Conservation (phyloP, 2,329 filamentous ascomycete genomes). For the Bimuria novae-zelandiae region DNA sequence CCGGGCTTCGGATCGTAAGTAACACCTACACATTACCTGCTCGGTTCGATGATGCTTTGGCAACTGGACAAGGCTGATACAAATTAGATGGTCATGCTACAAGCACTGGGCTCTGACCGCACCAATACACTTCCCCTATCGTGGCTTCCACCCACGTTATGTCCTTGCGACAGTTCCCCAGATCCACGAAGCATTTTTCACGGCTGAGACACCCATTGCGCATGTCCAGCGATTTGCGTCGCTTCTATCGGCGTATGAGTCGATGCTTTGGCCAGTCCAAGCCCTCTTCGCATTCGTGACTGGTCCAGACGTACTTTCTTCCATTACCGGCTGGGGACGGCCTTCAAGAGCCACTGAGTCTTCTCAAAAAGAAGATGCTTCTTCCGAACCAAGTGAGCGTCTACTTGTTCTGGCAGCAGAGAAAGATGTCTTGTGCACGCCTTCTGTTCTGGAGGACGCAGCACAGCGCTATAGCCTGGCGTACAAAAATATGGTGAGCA, state of each 20-base stretch:
- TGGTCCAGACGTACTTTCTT: slow-evolving; percentile 47
- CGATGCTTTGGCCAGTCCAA: slow-evolving; percentile 57
- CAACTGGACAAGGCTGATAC: not conserved
- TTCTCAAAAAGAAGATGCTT: not conserved
- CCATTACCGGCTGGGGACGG: slow-evolving; percentile 44
- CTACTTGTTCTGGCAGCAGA: slow-evolving; percentile 33
- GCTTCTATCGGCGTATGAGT: slow-evolving; percentile 56
- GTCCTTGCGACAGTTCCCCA: slow-evolving; percentile 58
- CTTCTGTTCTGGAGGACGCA: slow-evolving; percentile 39
- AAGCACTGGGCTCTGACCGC: slow-evolving; percentile 30
- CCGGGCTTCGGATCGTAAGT: slow-evolving; percentile 57
- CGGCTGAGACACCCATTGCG: slow-evolving; percentile 46
- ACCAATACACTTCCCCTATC: slow-evolving; percentile 44
- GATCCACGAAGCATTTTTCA: slow-evolving; percentile 58
- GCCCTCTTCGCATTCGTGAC: slow-evolving; percentile 54
- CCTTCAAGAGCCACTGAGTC: slow-evolving; percentile 43
- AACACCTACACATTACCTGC: not conserved
- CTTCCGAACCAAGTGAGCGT: slow-evolving; percentile 12
- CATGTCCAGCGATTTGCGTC: slow-evolving; percentile 51
- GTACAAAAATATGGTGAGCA: slow-evolving; percentile 34
- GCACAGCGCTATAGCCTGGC: slow-evolving; percentile 47
- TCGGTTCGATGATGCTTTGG: not conserved
- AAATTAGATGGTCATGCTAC: slow-evolving; percentile 25
- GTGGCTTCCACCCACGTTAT: slow-evolving; percentile 56
- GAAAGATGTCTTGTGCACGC: slow-evolving; percentile 34